Evolutionary conservation across 805 yeast genomes (phyloP), one percentile per base, ranked within the genome.

Genomic region (Candida nonsorbophila): DNA sequence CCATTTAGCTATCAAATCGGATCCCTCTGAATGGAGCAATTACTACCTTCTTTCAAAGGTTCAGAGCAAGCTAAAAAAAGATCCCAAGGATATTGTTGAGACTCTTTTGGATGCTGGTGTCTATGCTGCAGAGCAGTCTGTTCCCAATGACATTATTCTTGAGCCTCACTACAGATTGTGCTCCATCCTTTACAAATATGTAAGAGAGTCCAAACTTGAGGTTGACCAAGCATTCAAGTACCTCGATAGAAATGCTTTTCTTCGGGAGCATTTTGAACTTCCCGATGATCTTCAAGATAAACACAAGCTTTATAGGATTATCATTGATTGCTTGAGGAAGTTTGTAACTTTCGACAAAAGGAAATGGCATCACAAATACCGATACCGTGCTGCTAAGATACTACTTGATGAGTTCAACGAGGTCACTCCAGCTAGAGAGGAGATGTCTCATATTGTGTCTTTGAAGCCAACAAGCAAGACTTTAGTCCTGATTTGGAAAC

Each of bases 321-420:
- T 80, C 3, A 55, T 80, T 1, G 49, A 47, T 0, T 52, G 74
- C 6, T 51, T 85, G 22, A 57, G 56, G 22, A 71, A 60, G 33
- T 47, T 85, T 3, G 53, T 69, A 11, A 28, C 59, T 0, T 55
- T 72, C 7, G 97, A 90, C 49, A 87, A 82, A 49, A 84, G 79
- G 49, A 84, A 77, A 30, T 87, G 97, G 97, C 94, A 87, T 30
- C 97, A 92, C 48, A 72, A 83, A 30, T 94, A 97, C 1, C 67
- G 74, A 2, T 87, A 70, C 46, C 63, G 87, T 37, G 59, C 84
- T 10, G 86, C 97, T 0, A 65, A 58, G 30, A 76, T 88, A 7
- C 55, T 64, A 11, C 68, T 58, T 29, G 74, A 76, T 2, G 80
- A 77, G 3, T 65, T 74, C 22, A 53, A 65, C 2, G 77, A 83